Base-by-base conservation (phyloP, 2,329 filamentous ascomycete genomes). In the Colletotrichum eleusines region DNA sequence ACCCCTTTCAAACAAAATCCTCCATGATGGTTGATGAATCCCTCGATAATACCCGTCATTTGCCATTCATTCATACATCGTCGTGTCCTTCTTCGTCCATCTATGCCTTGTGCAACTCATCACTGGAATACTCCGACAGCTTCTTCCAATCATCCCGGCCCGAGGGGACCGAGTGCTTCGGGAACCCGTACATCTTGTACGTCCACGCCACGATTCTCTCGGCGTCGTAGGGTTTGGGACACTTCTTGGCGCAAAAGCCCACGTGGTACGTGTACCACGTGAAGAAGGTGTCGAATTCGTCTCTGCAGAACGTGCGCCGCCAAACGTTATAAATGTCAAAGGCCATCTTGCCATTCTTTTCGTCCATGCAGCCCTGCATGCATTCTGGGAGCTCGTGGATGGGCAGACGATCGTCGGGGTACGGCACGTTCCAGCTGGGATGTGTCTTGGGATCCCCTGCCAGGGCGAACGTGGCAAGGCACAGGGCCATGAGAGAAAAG, bases 121-220 rank as follows among this genome's bases (percentile, higher is more conserved):
- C 20, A 6, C 18, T 33, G 14, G n/a, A n/a, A n/a, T n/a, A 12
- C 12, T 18, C 23, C 16, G 48, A 3, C 20, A 33, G 50, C 3
- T 8, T 44, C 18, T 59, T 44, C 23, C 38, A 31, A n/a, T 28
- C 38, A 0, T 44, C 9, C 35, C 12, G 8, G 5, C 38, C 38
- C 14, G 23, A 42, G n/a, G 5, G 7, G 8, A 2, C 5, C 6
- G 4, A 9, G 18, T 44, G 18, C 42, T 3, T 31, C 1, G 23
- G 55, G 40, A 31, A 59, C 12, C 23, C 38, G 26, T 38, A 59
- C 55, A 44, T 3, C 38, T 58, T 44, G 26, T 58, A 58, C 23
- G n/a, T 59, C 55, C 38, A 59, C 3, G 23, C 55, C 18, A 3
- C 50, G 2, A 6, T 42, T 28, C 38, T 42, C 23, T 44, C n/a